Conservation (phyloP, 345 rosid species). For the Eucalyptus erythrocorys region DNA sequence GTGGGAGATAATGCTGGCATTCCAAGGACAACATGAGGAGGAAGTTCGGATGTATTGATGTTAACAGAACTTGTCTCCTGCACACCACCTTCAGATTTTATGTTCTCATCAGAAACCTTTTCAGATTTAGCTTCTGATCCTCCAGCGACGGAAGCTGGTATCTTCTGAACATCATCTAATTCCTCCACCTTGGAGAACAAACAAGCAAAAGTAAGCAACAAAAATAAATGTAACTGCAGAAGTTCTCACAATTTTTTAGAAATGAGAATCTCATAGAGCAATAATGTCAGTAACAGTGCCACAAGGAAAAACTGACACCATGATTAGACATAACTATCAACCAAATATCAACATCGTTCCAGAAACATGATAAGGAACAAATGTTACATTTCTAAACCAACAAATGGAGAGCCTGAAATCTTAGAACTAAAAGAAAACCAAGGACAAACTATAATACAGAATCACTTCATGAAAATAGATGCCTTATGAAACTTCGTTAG, state of each 20-base stretch:
- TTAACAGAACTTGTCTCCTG: constrained; percentile 28
- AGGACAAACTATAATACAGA: neutral
- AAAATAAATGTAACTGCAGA: neutral
- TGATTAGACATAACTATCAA: neutral
- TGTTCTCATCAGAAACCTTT: constrained; percentile 23
- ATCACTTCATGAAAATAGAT: neutral
- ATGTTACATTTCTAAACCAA: neutral
- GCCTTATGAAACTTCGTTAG: neutral
- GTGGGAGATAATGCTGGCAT: constrained; percentile 99
- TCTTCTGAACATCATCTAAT: constrained; percentile 56
- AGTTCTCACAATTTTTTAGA: neutral
- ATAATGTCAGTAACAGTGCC: neutral
- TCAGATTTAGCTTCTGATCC: constrained; percentile 38
- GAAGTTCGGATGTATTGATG: constrained; percentile 40
- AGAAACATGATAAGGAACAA: neutral
- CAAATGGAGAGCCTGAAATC: neutral
- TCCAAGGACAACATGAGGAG: constrained; percentile 74
- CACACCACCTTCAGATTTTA: constrained; percentile 14
- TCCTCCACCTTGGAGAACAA: constrained; percentile 73
- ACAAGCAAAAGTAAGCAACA: neutral
- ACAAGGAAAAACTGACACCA: neutral
- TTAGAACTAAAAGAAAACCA: neutral
- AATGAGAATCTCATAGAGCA: neutral
- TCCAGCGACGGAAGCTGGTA: constrained; percentile 34
- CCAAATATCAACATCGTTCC: neutral